Evolutionary conservation across 352 stramenopile genomes (phyloP), one percentile per base, ranked within the genome.

Genomic region (Phytophthora agathidicida): DNA sequence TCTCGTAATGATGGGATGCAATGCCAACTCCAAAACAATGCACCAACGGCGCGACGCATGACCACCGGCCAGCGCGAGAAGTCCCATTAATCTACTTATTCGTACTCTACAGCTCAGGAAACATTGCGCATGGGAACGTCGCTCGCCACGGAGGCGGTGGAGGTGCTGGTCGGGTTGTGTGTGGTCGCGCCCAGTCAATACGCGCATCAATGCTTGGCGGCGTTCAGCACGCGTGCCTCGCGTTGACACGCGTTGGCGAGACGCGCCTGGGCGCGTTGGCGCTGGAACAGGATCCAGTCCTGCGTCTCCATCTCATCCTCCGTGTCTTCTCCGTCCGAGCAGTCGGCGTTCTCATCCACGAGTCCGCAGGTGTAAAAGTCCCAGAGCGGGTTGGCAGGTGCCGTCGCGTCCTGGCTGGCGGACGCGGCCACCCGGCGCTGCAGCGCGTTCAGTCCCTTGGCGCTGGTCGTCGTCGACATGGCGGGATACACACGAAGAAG

Each of bases 281-380:
- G 77, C 74, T 87, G 71, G 65, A 83, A 83, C 37, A 69, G 60
- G 45, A 81, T 78, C 71, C 72, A 87, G 31, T 79, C 71, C 37
- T 75, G 67, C 17, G 74, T 81, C 55, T 85, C 73, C 36, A 71
- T 49, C 51, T 88, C 77, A 46, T 81, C 77, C 39, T 86, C 77
- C 30, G 79, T 82, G 66, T 90, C 80, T 69, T 82, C 72, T 41
- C 60, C 65, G 7, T 73, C 73, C 35, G 71, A 71, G 24, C 47
- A 44, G 5, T 69, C 68, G 27, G 78, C 70, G 54, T 68, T 68
- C 42, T 85, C 69, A 38, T 83, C 61, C 50, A 85, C 60, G 35
- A 89, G 73, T 2, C 70, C 80, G 59, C 75, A 77, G 41, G 69
- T 62, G 66, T 88, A 90, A 30, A 90, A 90, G 38, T 83, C 77